Conservation (phyloP, 345 rosid genomes). For the Trapa incisa region DNA sequence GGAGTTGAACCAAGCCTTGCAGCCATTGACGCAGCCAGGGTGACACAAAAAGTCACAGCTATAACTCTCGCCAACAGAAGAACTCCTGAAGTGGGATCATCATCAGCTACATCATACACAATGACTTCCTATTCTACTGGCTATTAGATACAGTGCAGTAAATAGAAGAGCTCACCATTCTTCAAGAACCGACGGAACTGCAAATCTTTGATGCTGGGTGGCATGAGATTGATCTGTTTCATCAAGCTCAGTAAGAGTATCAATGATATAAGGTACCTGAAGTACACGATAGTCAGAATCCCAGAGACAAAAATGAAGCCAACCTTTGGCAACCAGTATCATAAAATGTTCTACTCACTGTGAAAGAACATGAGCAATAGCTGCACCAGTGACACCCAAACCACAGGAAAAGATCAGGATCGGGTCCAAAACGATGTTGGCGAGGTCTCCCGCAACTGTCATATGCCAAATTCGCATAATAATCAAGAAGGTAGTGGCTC, state of each 20-base stretch:
- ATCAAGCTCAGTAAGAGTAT: slow-evolving; percentile 50
- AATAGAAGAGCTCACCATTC: slow-evolving; percentile 32
- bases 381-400: slow-evolving; percentile 85
- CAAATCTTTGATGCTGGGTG: slow-evolving; percentile 54
- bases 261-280: slow-evolving; percentile 60
- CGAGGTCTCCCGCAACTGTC: slow-evolving; percentile 56
- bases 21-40: slow-evolving; percentile 86
- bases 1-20: slow-evolving; percentile 68
- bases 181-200: slow-evolving; percentile 66
- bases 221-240: slow-evolving; percentile 50
- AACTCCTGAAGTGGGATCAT: slow-evolving; percentile 27
- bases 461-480: not conserved
- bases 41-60: slow-evolving; percentile 84
- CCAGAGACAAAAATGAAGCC: not conserved
- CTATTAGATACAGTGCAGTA: too few species aligned
- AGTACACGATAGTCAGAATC: not conserved
- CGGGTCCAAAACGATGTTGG: slow-evolving; percentile 68
- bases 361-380: slow-evolving; percentile 87
- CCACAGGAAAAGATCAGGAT: slow-evolving; percentile 57
- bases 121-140: not conserved
- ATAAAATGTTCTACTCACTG: slow-evolving; percentile 39
- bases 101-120: not conserved
- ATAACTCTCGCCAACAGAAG: slow-evolving; percentile 57
- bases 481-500: not conserved
- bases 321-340: not conserved